These are phyloP conservation scores for Aspergillus coremiiformis DNA, from an alignment of 495 filamentous ascomycete species.

Conservation along the genomic window DNA sequence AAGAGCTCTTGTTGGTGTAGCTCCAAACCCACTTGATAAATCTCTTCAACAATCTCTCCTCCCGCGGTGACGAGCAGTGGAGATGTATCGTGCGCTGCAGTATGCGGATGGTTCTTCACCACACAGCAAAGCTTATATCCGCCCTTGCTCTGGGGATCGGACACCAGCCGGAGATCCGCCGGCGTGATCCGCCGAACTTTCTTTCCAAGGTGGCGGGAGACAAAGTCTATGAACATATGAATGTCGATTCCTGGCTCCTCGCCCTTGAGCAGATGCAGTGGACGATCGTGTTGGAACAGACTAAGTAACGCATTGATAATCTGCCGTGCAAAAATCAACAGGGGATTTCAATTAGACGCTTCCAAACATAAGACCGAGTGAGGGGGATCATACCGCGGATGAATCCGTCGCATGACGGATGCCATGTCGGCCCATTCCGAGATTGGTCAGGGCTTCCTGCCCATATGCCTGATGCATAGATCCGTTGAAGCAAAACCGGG, in stretches of 20 bases:
- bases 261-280: conserved; percentile 31
- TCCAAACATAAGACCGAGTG: background rate
- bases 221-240: conserved; percentile 22
- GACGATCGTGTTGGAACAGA: conserved; percentile 20
- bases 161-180: conserved; percentile 14
- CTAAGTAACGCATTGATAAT: conserved; percentile 12
- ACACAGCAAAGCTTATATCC: conserved; percentile 24
- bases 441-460: conserved; percentile 12
- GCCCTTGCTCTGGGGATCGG: background rate
- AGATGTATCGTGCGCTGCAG: background rate
- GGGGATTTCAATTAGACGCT: too few species aligned
- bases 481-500: conserved; percentile 36
- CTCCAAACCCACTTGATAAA: conserved; percentile 37
- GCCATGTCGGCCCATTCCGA: conserved; percentile 4
- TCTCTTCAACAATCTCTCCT: conserved; percentile 26
- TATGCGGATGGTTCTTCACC: background rate
- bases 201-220: conserved; percentile 11
- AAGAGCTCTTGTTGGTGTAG: conserved; percentile 36
- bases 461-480: conserved; percentile 21
- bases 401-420: conserved; percentile 4
- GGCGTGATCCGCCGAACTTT: conserved; percentile 11
- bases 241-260: conserved; percentile 29
- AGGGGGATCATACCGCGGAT: conserved; percentile 8
- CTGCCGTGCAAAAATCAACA: background rate
- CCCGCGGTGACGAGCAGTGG: background rate